phyloP scores from a whole-genome alignment of 2,329 filamentous ascomycete species.

The Didymella segeticola region DNA sequence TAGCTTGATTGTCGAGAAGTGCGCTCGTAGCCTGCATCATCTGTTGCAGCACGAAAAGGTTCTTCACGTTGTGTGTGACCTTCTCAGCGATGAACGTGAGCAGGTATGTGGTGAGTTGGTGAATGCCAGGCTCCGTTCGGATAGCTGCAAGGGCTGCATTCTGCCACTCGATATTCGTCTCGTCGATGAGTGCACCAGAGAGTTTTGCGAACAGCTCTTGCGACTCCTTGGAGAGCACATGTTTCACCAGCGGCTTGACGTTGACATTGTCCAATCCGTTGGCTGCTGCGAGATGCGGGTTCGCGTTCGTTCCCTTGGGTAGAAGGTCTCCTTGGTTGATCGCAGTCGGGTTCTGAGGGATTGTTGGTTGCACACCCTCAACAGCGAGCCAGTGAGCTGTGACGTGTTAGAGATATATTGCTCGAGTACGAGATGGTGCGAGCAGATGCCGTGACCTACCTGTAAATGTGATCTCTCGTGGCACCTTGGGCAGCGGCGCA shows the following conservation, averaged over 20 bases:
- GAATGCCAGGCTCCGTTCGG: constrained; percentile 86
- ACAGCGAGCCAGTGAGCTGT: constrained; percentile 95
- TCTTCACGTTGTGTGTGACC: constrained; percentile 91
- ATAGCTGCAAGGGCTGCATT: constrained; percentile 86
- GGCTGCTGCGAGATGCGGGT: constrained; percentile 81
- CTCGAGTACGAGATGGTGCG: neutral
- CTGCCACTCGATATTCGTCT: constrained; percentile 84
- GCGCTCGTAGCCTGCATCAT: constrained; percentile 92
- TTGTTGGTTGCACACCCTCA: constrained; percentile 94
- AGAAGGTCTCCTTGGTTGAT: constrained; percentile 86
- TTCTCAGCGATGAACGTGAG: constrained; percentile 95
- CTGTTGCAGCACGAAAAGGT: constrained; percentile 84
- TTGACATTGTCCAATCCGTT: constrained; percentile 82
- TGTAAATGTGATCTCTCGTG: constrained; percentile 89
- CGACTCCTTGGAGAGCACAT: constrained; percentile 93
- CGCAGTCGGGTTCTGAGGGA: constrained; percentile 92
- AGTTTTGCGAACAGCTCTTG: constrained; percentile 98
- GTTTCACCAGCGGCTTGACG: constrained; percentile 91
- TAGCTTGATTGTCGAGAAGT: constrained; percentile 79
- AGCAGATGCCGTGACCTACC: constrained; percentile 59
- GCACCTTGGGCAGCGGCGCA: constrained; percentile 91
- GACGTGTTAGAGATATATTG: constrained; percentile 15
- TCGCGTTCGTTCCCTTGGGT: constrained; percentile 88
- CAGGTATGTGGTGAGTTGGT: constrained; percentile 96
- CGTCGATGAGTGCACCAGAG: constrained; percentile 84